These are phyloP conservation scores for Paramecium caudatum DNA, from an alignment of 73 alveolate genomes.

Conservation along the genomic window DNA sequence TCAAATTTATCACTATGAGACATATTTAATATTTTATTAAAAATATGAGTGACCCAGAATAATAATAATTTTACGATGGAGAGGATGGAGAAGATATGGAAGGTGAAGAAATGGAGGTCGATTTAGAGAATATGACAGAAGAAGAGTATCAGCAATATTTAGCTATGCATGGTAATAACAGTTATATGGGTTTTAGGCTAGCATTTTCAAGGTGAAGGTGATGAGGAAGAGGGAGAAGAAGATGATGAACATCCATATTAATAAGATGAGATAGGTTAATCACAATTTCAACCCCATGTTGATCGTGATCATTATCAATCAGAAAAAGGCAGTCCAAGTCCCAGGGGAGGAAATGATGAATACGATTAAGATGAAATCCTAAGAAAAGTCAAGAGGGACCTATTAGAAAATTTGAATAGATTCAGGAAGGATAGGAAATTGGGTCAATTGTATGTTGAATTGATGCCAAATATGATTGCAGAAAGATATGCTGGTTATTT, in stretches of 20 bases:
- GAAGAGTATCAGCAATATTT: slow-evolving; percentile 41
- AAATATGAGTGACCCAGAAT: slow-evolving; percentile 6
- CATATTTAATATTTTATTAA: not conserved
- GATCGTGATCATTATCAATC: slow-evolving; percentile 12
- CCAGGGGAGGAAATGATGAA: slow-evolving; percentile 59
- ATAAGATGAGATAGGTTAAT: not conserved
- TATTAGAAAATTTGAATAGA: slow-evolving; percentile 68
- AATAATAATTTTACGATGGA: not conserved
- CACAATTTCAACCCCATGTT: not conserved
- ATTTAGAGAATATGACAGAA: slow-evolving; percentile 64
- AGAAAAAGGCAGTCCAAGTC: slow-evolving; percentile 15
- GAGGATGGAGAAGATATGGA: slow-evolving; percentile 65
- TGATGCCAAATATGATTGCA: slow-evolving; percentile 51
- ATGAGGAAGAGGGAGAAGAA: slow-evolving; percentile 34
- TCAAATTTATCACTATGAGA: slow-evolving; percentile 50
- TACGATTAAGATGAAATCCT: slow-evolving; percentile 43
- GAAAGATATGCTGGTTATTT: slow-evolving; percentile 66
- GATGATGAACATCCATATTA: not conserved
- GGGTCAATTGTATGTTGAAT: slow-evolving; percentile 48
- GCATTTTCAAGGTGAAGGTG: slow-evolving; percentile 11
- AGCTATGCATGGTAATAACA: slow-evolving; percentile 60
- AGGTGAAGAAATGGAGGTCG: slow-evolving; percentile 72
- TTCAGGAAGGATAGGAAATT: slow-evolving; percentile 60
- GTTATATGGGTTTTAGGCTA: slow-evolving; percentile 14
- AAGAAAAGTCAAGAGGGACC: slow-evolving; percentile 69